Evolutionary conservation across 2,329 filamentous ascomycete genomes (phyloP).

Genomic region (Fusarium vanettenii): DNA sequence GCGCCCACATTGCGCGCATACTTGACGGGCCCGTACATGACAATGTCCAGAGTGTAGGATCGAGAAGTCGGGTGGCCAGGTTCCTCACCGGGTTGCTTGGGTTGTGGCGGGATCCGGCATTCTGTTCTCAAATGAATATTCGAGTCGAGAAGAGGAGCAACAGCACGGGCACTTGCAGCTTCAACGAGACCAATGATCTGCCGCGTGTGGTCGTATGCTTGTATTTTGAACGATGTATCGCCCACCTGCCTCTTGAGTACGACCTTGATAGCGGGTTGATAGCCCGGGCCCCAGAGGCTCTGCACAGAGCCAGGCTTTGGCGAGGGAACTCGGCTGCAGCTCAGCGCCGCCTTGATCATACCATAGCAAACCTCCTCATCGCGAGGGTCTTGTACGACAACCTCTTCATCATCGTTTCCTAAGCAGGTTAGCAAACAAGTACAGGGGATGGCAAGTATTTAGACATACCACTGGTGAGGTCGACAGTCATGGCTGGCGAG

Average conservation of each 20-base stretch:
- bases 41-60: slow-evolving; percentile 74
- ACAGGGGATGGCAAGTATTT: slow-evolving; percentile 20
- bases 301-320: slow-evolving; percentile 71
- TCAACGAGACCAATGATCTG: slow-evolving; percentile 83
- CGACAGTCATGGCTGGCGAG: slow-evolving; percentile 60
- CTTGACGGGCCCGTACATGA: slow-evolving; percentile 81
- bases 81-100: slow-evolving; percentile 71
- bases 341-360: slow-evolving; percentile 76
- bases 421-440: slow-evolving; percentile 7
- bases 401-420: slow-evolving; percentile 66
- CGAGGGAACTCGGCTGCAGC: slow-evolving; percentile 75
- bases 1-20: slow-evolving; percentile 74
- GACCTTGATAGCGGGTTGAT: slow-evolving; percentile 82
- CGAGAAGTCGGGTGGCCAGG: slow-evolving; percentile 72
- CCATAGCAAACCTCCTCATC: slow-evolving; percentile 85
- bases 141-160: slow-evolving; percentile 80
- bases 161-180: slow-evolving; percentile 69
- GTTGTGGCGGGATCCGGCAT: slow-evolving; percentile 76
- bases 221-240: slow-evolving; percentile 70
- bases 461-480: slow-evolving; percentile 64
- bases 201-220: slow-evolving; percentile 78
- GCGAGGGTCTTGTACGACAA: slow-evolving; percentile 68
- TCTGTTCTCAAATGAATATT: slow-evolving; percentile 75
- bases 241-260: slow-evolving; percentile 70
- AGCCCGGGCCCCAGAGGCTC: slow-evolving; percentile 65